phyloP scores from a whole-genome alignment of 2,329 filamentous ascomycete species.

The Emericellopsis cladophorae region DNA sequence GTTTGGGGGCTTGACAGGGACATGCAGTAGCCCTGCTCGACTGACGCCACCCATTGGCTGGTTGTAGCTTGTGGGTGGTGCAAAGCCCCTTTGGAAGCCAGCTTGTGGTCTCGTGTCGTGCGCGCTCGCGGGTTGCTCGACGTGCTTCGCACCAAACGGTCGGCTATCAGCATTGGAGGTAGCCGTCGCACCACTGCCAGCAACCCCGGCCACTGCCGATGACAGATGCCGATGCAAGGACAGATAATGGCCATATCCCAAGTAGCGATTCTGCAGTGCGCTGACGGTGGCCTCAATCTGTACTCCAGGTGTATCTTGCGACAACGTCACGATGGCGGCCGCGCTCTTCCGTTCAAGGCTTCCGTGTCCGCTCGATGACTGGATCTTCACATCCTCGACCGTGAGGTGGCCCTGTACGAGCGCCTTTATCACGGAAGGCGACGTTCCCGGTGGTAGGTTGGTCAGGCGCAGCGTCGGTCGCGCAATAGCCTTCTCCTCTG shows the following conservation, averaged over 20 bases:
- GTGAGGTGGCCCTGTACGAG: slow-evolving; percentile 45
- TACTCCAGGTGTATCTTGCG: slow-evolving; percentile 66
- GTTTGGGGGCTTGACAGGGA: slow-evolving; percentile 61
- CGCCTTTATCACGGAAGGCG: slow-evolving; percentile 45
- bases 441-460: slow-evolving; percentile 48
- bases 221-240: slow-evolving; percentile 73
- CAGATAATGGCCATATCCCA: slow-evolving; percentile 75
- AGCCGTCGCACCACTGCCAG: slow-evolving; percentile 5
- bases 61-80: slow-evolving; percentile 61
- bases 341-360: slow-evolving; percentile 56
- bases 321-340: slow-evolving; percentile 69
- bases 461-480: slow-evolving; percentile 51
- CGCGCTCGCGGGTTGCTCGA: slow-evolving; percentile 27
- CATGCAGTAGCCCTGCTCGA: slow-evolving; percentile 41
- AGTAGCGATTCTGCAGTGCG: slow-evolving; percentile 66
- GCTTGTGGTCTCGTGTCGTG: slow-evolving; percentile 26
- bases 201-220: slow-evolving; percentile 38
- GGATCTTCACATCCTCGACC: slow-evolving; percentile 63
- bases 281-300: slow-evolving; percentile 76
- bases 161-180: slow-evolving; percentile 37
- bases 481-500: slow-evolving; percentile 45
- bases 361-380: slow-evolving; percentile 38
- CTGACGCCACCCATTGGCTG: slow-evolving; percentile 25
- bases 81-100: slow-evolving; percentile 49
- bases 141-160: slow-evolving; percentile 66